Evolutionary conservation across 805 yeast genomes (phyloP), one percentile per base, ranked within the genome.

Genomic region (Cyberlindnera amylophila): DNA sequence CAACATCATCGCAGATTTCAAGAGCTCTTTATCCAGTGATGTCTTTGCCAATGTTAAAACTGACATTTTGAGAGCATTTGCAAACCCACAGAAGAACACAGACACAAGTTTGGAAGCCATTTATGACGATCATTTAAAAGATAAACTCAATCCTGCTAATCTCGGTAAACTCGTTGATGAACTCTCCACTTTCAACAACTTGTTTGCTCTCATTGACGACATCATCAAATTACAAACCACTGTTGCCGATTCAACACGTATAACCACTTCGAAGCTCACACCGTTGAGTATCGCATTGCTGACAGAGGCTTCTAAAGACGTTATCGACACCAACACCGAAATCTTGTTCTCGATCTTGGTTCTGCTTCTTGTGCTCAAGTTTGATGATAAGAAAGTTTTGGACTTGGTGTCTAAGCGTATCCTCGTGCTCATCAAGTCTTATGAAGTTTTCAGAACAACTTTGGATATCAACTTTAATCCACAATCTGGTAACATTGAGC

Each of bases 101-200:
- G 45, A 42, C 21, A 19, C 76, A 23, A 58, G 59, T 8, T 56
- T 67, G 15, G 45, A 54, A 0, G 48, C 55, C 6, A 62, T 76
- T 6, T 75, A 78, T 46, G 69, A 70, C 26, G 46, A 62, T 1
- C 51, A 63, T 14, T 61, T 82, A 36, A 61, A 71, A 10, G 54
- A 63, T 4, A 63, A 64, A 38, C 62, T 79, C 39, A 70, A 71
- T 45, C 60, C 66, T 28, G 47, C 59, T 1, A 63, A 66, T 28
- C 58, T 72, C 28, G 50, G 63, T 26, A 63, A 54, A 8, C 53
- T 77, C n/a, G 64, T 74, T 28, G 57, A 61, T 11, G 67, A 68
- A 32, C 54, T 75, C 44, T 64, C 66, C 34, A 52, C 65, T 4
- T 58, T 72, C 17, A 66, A 67, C 26, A 60, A 60, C 36, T 50